Evolutionary conservation across 139 green algal genomes (phyloP).

Genomic region (Cymbomonas tetramitiformis): DNA sequence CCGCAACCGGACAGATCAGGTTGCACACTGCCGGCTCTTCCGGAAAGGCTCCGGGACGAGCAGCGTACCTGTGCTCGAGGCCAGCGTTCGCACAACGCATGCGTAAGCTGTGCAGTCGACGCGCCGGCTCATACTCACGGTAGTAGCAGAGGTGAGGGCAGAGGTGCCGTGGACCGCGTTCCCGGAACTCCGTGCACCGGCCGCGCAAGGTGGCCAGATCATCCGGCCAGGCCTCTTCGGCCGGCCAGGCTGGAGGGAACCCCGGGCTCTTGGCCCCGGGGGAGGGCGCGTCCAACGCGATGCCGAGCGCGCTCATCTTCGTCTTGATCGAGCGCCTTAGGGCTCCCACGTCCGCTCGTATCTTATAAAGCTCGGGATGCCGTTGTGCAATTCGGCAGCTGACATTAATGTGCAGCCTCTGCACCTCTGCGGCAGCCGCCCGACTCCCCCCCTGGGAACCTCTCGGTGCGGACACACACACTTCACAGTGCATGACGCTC

Average conservation of each 20-base stretch:
- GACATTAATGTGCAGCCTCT: conserved; percentile 12
- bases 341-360: background rate
- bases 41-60: too few species aligned
- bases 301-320: background rate
- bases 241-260: too few species aligned
- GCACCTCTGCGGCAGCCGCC: background rate
- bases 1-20: too few species aligned
- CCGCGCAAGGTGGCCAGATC: background rate
- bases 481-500: too few species aligned
- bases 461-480: too few species aligned
- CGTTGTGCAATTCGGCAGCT: background rate
- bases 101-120: conserved; percentile 5
- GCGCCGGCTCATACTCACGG: conserved; percentile 12
- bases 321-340: background rate
- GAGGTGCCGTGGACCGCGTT: background rate
- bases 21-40: too few species aligned
- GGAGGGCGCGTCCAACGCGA: too few species aligned
- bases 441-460: too few species aligned
- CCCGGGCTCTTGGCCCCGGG: too few species aligned
- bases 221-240: too few species aligned
- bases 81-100: background rate
- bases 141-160: conserved; percentile 16
- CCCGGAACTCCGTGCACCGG: background rate
- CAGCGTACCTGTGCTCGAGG: too few species aligned
- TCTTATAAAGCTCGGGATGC: background rate